phyloP scores from a whole-genome alignment of 768 basidiomycete species.

The Trametes villosa region DNA sequence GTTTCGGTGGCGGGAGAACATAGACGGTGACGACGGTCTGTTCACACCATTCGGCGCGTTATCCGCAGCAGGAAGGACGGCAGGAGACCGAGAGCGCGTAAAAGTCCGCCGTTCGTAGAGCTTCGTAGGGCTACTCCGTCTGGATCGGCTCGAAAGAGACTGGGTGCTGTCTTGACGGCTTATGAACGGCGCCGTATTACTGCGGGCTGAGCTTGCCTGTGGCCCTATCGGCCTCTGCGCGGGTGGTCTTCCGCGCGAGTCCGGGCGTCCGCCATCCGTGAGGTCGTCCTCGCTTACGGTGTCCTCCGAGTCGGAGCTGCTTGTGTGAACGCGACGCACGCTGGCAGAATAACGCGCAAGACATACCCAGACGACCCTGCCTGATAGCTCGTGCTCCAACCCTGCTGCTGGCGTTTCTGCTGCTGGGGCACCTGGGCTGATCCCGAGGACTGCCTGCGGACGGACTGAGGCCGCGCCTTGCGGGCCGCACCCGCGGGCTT shows the following conservation, averaged over 20 bases:
- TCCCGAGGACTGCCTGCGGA: constrained; percentile 38
- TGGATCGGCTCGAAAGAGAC: constrained; percentile 40
- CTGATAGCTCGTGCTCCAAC: constrained; percentile 87
- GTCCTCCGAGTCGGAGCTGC: constrained; percentile 30
- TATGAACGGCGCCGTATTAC: constrained; percentile 10
- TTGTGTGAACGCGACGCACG: not conserved
- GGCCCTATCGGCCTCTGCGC: constrained; percentile 20
- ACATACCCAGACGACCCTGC: constrained; percentile 80
- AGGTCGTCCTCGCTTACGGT: constrained; percentile 29
- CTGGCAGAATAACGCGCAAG: not conserved
- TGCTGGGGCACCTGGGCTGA: constrained; percentile 36
- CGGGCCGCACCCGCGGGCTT: constrained; percentile 53
- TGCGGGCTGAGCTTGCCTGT: constrained; percentile 12
- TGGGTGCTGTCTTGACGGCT: constrained; percentile 12
- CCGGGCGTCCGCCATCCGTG: constrained; percentile 26
- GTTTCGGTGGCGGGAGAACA: constrained; percentile 48
- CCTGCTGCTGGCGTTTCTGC: constrained; percentile 39
- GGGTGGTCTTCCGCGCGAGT: constrained; percentile 27
- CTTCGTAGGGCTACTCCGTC: constrained; percentile 43
- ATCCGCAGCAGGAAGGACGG: constrained; percentile 36
- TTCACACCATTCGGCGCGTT: constrained; percentile 38
- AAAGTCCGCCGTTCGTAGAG: constrained; percentile 50
- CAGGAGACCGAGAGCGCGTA: constrained; percentile 77
- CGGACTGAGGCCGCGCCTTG: constrained; percentile 39
- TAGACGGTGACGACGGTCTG: constrained; percentile 46